Base-by-base conservation (phyloP, 2,329 filamentous ascomycete genomes). In the Botryotinia calthae region DNA sequence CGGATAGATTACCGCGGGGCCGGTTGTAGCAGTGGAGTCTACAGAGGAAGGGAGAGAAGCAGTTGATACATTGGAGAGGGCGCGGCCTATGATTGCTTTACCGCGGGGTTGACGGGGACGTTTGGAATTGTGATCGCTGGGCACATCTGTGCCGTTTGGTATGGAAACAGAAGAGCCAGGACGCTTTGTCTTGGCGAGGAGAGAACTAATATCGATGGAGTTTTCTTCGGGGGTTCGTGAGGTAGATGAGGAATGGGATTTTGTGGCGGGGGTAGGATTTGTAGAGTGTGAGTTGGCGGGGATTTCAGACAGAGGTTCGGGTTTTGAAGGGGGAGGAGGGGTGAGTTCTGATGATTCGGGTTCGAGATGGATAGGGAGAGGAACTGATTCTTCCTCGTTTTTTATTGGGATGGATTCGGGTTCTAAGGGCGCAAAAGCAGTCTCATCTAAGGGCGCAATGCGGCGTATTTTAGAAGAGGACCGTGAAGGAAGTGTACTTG, bases 31-130 rank as follows among this genome's bases (percentile, higher is more conserved):
- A 25, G 79, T 80, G 0, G 83, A 82, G 34, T 85, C 85, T 25
- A 81, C 82, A 71, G 86, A 81, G 14, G 78, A 79, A 9, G 79
- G 79, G 10, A 77, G 76, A 1, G 80, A 88, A 8, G 83, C 82
- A 1, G 84, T 85, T 3, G 87, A 90, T 4, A 84, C 84, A 77
- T 89, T 89, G 81, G 87, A 89, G 42, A 87, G 81, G 4, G 87
- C 88, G 18, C 88, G 86, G 8, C 88, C 88, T 4, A 90, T 82
- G 72, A 90, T 86, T 70, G 51, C 28, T 48, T 72, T 69, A 58
- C 74, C 74, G 61, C 74, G 75, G 44, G 70, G 71, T 70, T 76
- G 76, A 73, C 73, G 77, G 73, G 76, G 76, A 28, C 78, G 74
- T 16, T 68, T 71, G 56, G 84, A 82, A 40, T 31, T 9, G 6